Percentiles rank a stretch among this genome's conserved stretches.
Conservation (phyloP, 2,329 filamentous ascomycete genomes). For the Sarocladiaceae sp. region DNA sequence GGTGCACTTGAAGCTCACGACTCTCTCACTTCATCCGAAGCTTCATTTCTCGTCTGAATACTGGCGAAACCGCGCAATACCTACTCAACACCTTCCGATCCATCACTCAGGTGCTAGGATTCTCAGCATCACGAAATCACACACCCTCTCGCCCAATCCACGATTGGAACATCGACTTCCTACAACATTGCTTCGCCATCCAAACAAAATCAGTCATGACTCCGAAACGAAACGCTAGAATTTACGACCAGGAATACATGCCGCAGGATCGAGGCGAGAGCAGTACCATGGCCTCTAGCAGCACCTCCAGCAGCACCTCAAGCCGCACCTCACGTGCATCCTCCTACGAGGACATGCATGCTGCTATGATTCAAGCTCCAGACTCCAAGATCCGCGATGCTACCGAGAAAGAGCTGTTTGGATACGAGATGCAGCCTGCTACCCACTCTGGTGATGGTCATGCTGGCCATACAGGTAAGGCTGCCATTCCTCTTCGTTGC, state of each 20-base stretch:
- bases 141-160: too few species aligned
- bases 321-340: conserved; percentile 24
- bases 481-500: background rate
- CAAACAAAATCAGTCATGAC: conserved; percentile 13
- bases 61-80: too few species aligned
- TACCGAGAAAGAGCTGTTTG: background rate
- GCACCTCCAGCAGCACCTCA: conserved; percentile 13
- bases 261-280: conserved; percentile 11
- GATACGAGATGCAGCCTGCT: background rate
- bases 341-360: conserved; percentile 19
- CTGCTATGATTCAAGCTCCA: conserved; percentile 11
- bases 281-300: conserved; percentile 6
- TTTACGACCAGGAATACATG: conserved; percentile 16
- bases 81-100: too few species aligned
- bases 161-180: too few species aligned
- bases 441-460: too few species aligned
- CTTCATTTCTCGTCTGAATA: background rate
- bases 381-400: background rate
- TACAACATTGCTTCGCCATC: too few species aligned
- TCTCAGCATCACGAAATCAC: too few species aligned
- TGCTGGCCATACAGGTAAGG: background rate
- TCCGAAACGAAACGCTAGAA: conserved; percentile 19
- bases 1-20: background rate
- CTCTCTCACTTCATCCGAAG: background rate
- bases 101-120: too few species aligned